Evolutionary conservation across 768 basidiomycete genomes (phyloP).

Genomic region (Lyophyllum decastes): DNA sequence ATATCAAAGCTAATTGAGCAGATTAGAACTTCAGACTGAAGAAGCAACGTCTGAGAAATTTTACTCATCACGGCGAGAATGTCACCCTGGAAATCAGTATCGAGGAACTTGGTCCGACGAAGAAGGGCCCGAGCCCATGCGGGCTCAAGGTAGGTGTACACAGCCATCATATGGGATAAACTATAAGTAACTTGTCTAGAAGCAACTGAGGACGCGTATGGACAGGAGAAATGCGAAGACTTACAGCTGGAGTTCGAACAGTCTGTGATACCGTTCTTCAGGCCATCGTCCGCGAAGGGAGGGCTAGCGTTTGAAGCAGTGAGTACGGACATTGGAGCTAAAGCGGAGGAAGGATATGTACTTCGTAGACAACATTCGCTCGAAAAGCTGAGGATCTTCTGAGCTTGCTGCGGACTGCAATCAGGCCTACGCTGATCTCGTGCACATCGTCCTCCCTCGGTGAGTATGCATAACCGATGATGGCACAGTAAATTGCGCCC

Average conservation of each 20-base stretch:
- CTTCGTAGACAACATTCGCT: conserved; percentile 69
- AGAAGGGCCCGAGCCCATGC: conserved; percentile 80
- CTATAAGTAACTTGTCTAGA: conserved; percentile 66
- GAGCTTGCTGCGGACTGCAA: conserved; percentile 76
- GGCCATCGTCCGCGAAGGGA: conserved; percentile 82
- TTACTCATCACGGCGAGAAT: conserved; percentile 79
- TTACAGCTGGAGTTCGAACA: conserved; percentile 70
- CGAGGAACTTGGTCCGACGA: conserved; percentile 70
- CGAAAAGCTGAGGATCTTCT: conserved; percentile 58
- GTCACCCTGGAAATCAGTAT: conserved; percentile 83
- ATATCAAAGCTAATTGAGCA: conserved; percentile 61
- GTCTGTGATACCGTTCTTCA: conserved; percentile 68
- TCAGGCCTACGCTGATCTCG: conserved; percentile 61
- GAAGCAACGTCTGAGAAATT: neutral
- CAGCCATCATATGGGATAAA: conserved; percentile 73
- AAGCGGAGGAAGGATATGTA: conserved; percentile 22
- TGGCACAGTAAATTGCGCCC: conserved; percentile 73
- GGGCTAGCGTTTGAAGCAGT: conserved; percentile 45
- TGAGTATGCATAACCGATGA: conserved; percentile 71
- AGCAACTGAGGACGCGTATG: conserved; percentile 6
- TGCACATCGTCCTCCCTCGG: conserved; percentile 50
- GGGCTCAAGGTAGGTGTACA: conserved; percentile 70
- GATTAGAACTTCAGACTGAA: neutral
- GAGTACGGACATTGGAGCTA: neutral
- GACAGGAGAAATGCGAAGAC: conserved; percentile 14